Percentiles rank a stretch among this genome's conserved stretches.
Conservation (phyloP, 2,329 filamentous ascomycete species). For the Elsinoe batatas region DNA sequence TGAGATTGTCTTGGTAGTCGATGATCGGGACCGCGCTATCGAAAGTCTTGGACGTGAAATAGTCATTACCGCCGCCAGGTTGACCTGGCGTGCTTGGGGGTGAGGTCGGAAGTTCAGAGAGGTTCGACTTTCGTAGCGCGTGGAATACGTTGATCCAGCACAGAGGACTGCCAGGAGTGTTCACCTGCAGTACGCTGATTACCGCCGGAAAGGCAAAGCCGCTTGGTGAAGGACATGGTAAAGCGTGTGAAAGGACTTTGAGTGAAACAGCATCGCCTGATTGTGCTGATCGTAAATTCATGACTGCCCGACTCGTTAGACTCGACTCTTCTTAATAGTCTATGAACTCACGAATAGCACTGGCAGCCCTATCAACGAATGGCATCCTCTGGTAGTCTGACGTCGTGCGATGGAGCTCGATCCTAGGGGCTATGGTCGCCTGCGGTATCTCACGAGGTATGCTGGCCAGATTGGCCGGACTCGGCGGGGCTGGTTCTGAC, state of each 20-base stretch:
- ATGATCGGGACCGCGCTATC: slow-evolving; percentile 51
- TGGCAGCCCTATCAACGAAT: slow-evolving; percentile 9
- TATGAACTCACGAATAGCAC: slow-evolving; percentile 21
- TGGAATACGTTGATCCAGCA: slow-evolving; percentile 57
- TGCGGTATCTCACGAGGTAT: background rate
- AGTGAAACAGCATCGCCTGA: slow-evolving; percentile 33
- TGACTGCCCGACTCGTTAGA: slow-evolving; percentile 25
- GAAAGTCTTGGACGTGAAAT: slow-evolving; percentile 53
- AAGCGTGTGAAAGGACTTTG: slow-evolving; percentile 50
- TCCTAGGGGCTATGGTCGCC: background rate
- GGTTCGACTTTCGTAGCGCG: slow-evolving; percentile 51
- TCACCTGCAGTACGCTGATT: slow-evolving; percentile 46
- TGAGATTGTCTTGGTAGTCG: slow-evolving; percentile 47
- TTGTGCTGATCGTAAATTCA: slow-evolving; percentile 26
- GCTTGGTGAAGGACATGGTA: slow-evolving; percentile 44
- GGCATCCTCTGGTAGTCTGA: slow-evolving; percentile 8
- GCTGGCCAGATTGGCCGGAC: background rate
- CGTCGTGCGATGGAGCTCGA: slow-evolving; percentile 3
- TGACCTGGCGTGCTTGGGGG: slow-evolving; percentile 50
- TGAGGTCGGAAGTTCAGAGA: slow-evolving; percentile 53
- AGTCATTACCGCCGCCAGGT: slow-evolving; percentile 45
- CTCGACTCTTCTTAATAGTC: slow-evolving; percentile 13
- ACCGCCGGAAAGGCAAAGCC: slow-evolving; percentile 46
- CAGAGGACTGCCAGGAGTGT: slow-evolving; percentile 40
- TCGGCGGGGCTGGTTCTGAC: background rate